Conservation (phyloP, 495 filamentous ascomycete species). For the Aspergillus funiculosus region DNA sequence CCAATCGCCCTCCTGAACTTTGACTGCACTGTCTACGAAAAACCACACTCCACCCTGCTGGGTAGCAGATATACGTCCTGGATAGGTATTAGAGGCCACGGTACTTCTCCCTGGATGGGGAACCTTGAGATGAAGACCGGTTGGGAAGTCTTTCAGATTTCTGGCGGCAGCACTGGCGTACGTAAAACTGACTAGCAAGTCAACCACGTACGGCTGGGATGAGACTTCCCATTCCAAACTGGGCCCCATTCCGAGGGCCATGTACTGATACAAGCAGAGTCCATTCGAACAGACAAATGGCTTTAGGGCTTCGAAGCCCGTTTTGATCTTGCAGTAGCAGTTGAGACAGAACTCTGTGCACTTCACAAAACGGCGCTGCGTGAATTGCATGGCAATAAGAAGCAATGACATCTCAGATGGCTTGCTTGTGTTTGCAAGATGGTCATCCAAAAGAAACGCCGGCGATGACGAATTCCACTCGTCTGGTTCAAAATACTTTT, state of each 20-base stretch:
- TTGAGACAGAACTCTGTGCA: slow-evolving; percentile 87
- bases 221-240: slow-evolving; percentile 80
- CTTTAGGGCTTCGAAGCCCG: slow-evolving; percentile 76
- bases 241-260: slow-evolving; percentile 79
- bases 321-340: slow-evolving; percentile 69
- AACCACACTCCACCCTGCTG: slow-evolving; percentile 19
- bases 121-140: slow-evolving; percentile 63
- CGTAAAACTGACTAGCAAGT: slow-evolving; percentile 78
- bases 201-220: slow-evolving; percentile 76
- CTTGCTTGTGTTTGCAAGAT: slow-evolving; percentile 33
- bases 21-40: slow-evolving; percentile 21
- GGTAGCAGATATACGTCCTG: not conserved
- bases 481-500: slow-evolving; percentile 20
- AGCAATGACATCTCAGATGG: slow-evolving; percentile 51
- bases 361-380: slow-evolving; percentile 69
- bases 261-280: slow-evolving; percentile 87
- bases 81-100: not conserved
- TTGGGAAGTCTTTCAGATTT: slow-evolving; percentile 56
- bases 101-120: slow-evolving; percentile 34
- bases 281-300: slow-evolving; percentile 81
- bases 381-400: slow-evolving; percentile 73
- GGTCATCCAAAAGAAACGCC: slow-evolving; percentile 43
- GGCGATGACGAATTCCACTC: slow-evolving; percentile 23
- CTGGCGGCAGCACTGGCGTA: slow-evolving; percentile 52
- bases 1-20: slow-evolving; percentile 54